phyloP scores from a whole-genome alignment of 495 filamentous ascomycete species.

The Aspergillus olivimuriae region DNA sequence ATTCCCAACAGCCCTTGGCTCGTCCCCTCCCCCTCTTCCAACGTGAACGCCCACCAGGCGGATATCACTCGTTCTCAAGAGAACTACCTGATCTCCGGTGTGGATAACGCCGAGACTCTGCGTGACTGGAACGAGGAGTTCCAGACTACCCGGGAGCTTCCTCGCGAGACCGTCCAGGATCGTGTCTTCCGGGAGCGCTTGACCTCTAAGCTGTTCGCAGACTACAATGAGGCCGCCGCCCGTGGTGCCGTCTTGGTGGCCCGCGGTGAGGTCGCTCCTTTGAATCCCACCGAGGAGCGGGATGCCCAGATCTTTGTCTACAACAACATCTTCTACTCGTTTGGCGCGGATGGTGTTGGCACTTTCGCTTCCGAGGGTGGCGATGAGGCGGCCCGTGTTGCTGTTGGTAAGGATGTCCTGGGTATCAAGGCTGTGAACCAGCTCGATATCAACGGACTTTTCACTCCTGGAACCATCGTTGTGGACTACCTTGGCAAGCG shows the following conservation, averaged over 20 bases:
- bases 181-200: slow-evolving; percentile 93
- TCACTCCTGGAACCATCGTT: slow-evolving; percentile 92
- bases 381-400: slow-evolving; percentile 93
- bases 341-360: slow-evolving; percentile 94
- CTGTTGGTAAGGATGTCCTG: slow-evolving; percentile 92
- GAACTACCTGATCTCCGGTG: slow-evolving; percentile 79
- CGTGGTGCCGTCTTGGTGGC: slow-evolving; percentile 91
- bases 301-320: slow-evolving; percentile 99
- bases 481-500: slow-evolving; percentile 97
- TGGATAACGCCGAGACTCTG: slow-evolving; percentile 88
- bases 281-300: slow-evolving; percentile 88
- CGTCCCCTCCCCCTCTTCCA: slow-evolving; percentile 59
- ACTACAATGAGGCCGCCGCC: slow-evolving; percentile 93
- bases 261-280: slow-evolving; percentile 85
- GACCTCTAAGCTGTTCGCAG: slow-evolving; percentile 91
- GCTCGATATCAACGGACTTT: slow-evolving; percentile 88
- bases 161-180: slow-evolving; percentile 88
- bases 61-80: slow-evolving; percentile 91
- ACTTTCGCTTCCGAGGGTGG: slow-evolving; percentile 96
- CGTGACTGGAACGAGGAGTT: slow-evolving; percentile 99
- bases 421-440: slow-evolving; percentile 94
- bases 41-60: slow-evolving; percentile 61
- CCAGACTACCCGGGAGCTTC: slow-evolving; percentile 89
- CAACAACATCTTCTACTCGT: slow-evolving; percentile 99
- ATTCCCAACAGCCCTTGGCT: slow-evolving; percentile 92